phyloP scores from a whole-genome alignment of 2,329 filamentous ascomycete species.

The Bipolaris sorokiniana region DNA sequence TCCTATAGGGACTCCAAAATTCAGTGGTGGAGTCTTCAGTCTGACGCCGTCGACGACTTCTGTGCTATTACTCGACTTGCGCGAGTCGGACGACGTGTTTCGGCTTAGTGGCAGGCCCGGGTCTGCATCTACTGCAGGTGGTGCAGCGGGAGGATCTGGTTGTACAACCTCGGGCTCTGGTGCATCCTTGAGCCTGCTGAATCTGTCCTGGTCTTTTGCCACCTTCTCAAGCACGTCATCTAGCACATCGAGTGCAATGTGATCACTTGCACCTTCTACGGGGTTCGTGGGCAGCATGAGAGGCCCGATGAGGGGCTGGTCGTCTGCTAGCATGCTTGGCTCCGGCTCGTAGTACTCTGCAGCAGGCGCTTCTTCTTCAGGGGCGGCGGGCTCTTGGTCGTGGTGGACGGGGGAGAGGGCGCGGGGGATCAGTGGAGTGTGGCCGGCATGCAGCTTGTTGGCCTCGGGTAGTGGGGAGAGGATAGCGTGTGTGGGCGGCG shows the following conservation, averaged over 20 bases:
- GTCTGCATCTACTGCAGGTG: not conserved
- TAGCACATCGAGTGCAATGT: conserved; percentile 37
- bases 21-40: conserved; percentile 45
- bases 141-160: not conserved
- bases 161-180: conserved; percentile 13
- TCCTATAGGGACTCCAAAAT: conserved; percentile 46
- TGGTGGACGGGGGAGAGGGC: conserved; percentile 21
- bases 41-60: conserved; percentile 42
- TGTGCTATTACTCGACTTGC: conserved; percentile 22
- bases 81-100: conserved; percentile 26
- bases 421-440: conserved; percentile 43
- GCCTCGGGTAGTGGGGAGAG: conserved; percentile 44
- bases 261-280: conserved; percentile 38
- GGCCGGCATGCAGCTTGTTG: conserved; percentile 46
- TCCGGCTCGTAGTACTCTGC: conserved; percentile 19
- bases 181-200: conserved; percentile 25
- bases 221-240: conserved; percentile 38
- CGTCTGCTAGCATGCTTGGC: conserved; percentile 26
- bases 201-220: conserved; percentile 27
- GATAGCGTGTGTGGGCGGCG: conserved; percentile 37
- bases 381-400: conserved; percentile 12
- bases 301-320: conserved; percentile 36
- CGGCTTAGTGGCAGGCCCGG: conserved; percentile 25
- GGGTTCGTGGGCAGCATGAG: conserved; percentile 43
- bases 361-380: conserved; percentile 13